These are phyloP conservation scores for Aspergillus latus DNA, from an alignment of 2,329 filamentous ascomycete genomes.

Conservation along the genomic window DNA sequence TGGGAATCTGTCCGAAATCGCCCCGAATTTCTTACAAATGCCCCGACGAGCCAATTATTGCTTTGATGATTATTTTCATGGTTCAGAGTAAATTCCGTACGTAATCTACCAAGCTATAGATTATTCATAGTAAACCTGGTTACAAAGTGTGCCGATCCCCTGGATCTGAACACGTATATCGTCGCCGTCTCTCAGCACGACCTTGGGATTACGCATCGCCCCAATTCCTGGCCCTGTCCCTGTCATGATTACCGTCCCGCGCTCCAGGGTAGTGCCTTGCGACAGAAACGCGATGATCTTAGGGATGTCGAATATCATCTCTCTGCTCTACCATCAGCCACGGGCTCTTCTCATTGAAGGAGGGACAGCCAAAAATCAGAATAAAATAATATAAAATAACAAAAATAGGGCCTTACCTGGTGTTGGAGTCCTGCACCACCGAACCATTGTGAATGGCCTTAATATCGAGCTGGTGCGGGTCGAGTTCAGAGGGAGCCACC, in stretches of 20 bases:
- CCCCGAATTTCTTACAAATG: no score
- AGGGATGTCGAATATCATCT: slow-evolving; percentile 43
- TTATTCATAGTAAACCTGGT: slow-evolving; percentile 39
- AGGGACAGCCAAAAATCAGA: no score
- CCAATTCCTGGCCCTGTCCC: slow-evolving; percentile 47
- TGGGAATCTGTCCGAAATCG: no score
- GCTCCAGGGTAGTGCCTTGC: slow-evolving; percentile 40
- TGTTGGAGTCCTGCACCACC: slow-evolving; percentile 31
- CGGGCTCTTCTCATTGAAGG: no score
- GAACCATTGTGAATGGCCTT: slow-evolving; percentile 37
- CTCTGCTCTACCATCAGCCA: slow-evolving; percentile 15
- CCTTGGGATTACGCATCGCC: slow-evolving; percentile 41
- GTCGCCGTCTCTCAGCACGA: slow-evolving; percentile 40
- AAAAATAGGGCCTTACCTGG: slow-evolving; percentile 4
- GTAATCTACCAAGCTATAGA: background rate
- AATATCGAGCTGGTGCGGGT: slow-evolving; percentile 36
- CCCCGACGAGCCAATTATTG: no score
- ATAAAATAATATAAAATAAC: background rate
- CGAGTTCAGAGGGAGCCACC: slow-evolving; percentile 34
- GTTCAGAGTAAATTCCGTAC: background rate
- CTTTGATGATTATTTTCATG: no score
- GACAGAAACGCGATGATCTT: slow-evolving; percentile 39
- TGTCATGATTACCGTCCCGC: slow-evolving; percentile 43
- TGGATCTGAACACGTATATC: slow-evolving; percentile 43
- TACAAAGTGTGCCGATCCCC: slow-evolving; percentile 39